phyloP scores from a whole-genome alignment of 1,139 yeast species.

The Ashbya aceris region DNA sequence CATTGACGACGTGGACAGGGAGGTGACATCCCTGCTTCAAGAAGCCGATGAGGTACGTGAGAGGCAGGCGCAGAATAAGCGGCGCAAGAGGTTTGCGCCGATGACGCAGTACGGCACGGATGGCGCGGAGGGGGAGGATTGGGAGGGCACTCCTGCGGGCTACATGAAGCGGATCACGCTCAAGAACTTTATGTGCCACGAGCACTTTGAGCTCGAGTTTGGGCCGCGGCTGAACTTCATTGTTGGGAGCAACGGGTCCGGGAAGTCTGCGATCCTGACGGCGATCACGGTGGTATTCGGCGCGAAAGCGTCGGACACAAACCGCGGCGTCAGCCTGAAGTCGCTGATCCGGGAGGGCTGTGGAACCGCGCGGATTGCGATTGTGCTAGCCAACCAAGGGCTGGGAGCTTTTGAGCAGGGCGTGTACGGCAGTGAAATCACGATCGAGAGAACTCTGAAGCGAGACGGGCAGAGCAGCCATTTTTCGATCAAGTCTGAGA shows the following conservation, averaged over 20 bases:
- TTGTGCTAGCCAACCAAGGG: constrained; percentile 57
- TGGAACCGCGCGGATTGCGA: constrained; percentile 49
- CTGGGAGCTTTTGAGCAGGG: constrained; percentile 54
- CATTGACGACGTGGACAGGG: constrained; percentile 1
- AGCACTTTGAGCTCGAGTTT: constrained; percentile 60
- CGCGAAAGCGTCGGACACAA: constrained; percentile 88
- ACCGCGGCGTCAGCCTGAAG: constrained; percentile 66
- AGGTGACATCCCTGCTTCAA: background rate
- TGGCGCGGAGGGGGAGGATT: constrained; percentile 2
- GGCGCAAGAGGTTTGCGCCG: constrained; percentile 7
- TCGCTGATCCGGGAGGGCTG: constrained; percentile 74
- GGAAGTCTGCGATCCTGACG: constrained; percentile 86
- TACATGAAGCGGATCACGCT: constrained; percentile 47
- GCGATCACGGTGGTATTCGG: constrained; percentile 89
- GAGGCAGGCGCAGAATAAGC: background rate
- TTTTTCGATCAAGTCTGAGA: constrained; percentile 46
- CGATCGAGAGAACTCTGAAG: constrained; percentile 60
- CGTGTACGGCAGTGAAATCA: constrained; percentile 57
- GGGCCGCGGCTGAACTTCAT: constrained; percentile 87
- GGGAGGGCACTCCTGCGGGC: constrained; percentile 24
- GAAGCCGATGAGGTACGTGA: background rate
- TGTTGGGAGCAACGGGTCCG: constrained; percentile 92
- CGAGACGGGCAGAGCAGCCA: constrained; percentile 37
- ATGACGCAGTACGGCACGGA: constrained; percentile 24
- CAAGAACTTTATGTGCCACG: constrained; percentile 79